Conservation (phyloP, 495 filamentous ascomycete genomes). For the Cudoniella acicularis region DNA sequence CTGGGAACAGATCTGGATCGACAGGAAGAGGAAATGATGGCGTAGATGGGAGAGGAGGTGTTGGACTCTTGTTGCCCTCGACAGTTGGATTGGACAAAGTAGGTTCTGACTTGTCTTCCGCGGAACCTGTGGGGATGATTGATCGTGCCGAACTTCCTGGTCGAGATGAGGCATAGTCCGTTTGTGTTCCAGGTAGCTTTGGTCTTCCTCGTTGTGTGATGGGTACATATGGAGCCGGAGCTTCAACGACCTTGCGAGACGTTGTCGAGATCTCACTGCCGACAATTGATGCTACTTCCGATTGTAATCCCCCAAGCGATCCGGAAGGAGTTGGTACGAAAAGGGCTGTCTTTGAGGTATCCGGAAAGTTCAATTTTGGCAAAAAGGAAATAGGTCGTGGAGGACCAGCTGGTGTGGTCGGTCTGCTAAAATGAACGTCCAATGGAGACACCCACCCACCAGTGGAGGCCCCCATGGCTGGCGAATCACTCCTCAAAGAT, state of each 20-base stretch:
- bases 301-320: neutral
- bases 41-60: conserved; percentile 8
- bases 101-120: neutral
- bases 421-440: conserved; percentile 21
- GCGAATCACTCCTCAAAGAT: conserved; percentile 3
- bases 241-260: neutral
- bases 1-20: conserved; percentile 6
- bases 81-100: neutral
- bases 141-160: conserved; percentile 6
- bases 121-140: conserved; percentile 10
- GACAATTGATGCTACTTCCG: conserved; percentile 12
- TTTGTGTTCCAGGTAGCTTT: neutral
- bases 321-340: neutral
- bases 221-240: neutral
- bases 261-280: conserved; percentile 3
- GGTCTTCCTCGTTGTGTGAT: neutral
- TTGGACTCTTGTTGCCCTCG: neutral
- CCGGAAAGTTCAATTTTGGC: conserved; percentile 13
- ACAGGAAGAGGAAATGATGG: neutral
- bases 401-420: conserved; percentile 5
- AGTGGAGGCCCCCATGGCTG: neutral
- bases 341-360: conserved; percentile 1
- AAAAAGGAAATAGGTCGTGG: conserved; percentile 14
- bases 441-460: conserved; percentile 13
- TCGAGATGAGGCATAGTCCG: neutral